Percentiles rank a stretch among this genome's conserved stretches.
Evolutionary conservation across 768 basidiomycete genomes (phyloP).

Genomic region (Amanita molliuscula): DNA sequence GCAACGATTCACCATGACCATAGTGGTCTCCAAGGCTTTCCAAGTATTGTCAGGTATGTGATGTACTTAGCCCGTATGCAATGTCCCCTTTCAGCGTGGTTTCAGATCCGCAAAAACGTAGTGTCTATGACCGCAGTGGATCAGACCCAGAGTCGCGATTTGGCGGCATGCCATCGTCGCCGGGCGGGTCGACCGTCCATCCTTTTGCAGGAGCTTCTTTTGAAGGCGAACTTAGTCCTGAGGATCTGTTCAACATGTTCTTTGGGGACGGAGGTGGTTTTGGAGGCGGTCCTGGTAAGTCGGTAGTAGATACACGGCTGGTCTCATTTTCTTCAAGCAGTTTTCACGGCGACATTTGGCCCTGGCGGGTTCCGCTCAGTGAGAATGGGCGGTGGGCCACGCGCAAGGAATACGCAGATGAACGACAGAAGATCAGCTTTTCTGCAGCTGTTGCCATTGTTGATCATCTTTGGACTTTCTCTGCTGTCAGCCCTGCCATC

Average conservation of each 20-base stretch:
- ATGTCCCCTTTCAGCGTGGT: constrained; percentile 1
- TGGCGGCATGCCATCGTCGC: constrained; percentile 51
- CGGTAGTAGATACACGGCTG: not conserved
- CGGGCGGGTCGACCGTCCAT: constrained; percentile 38
- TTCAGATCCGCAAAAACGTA: constrained; percentile 78
- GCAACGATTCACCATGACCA: constrained; percentile 5
- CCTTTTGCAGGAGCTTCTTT: constrained; percentile 46
- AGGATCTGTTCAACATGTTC: constrained; percentile 98
- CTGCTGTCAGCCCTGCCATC: constrained; percentile 72
- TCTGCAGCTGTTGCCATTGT: constrained; percentile 73
- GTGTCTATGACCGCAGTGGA: constrained; percentile 76
- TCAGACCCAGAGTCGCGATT: constrained; percentile 84
- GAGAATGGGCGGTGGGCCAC: constrained; percentile 37
- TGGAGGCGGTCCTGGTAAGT: constrained; percentile 46
- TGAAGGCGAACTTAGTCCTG: constrained; percentile 85
- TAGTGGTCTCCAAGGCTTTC: constrained; percentile 98
- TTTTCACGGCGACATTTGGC: constrained; percentile 75
- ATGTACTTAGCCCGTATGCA: not conserved
- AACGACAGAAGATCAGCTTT: constrained; percentile 50
- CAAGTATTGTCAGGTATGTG: constrained; percentile 75
- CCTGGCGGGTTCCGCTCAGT: constrained; percentile 75
- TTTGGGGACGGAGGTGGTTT: constrained; percentile 77
- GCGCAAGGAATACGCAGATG: constrained; percentile 19
- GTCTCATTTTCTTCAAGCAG: constrained; percentile 18
- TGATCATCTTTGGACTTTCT: constrained; percentile 80